A percentile compares a stretch with the other conserved stretches of the same genome.
These are phyloP conservation scores for Globisporangium okanoganense DNA, from an alignment of 352 stramenopile species.

Conservation along the genomic window DNA sequence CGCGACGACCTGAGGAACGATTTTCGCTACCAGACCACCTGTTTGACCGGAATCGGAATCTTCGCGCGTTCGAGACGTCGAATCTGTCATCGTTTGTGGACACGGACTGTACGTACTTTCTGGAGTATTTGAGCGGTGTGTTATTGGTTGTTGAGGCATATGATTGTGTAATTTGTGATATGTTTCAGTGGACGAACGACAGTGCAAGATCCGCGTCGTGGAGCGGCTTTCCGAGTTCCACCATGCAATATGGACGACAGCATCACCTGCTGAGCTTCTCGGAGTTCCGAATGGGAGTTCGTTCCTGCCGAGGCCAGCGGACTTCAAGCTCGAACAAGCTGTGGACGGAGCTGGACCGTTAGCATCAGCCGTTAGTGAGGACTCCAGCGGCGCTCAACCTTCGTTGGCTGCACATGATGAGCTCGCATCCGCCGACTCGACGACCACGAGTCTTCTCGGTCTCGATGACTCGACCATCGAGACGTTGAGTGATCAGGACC, in stretches of 20 bases:
- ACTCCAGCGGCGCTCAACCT: background rate
- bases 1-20: conserved; percentile 4
- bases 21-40: background rate
- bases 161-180: conserved; percentile 5
- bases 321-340: background rate
- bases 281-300: background rate
- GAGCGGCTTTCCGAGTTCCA: conserved; percentile 83
- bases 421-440: background rate
- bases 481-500: conserved; percentile 66
- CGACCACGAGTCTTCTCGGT: conserved; percentile 6
- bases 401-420: conserved; percentile 4
- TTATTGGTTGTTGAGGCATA: background rate
- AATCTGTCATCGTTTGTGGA: conserved; percentile 68
- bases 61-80: conserved; percentile 15
- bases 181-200: conserved; percentile 74
- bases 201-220: conserved; percentile 87
- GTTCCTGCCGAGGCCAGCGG: background rate
- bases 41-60: conserved; percentile 7
- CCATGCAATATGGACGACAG: conserved; percentile 63
- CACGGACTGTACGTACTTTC: conserved; percentile 45
- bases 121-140: background rate
- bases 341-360: background rate
- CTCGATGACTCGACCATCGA: conserved; percentile 75
- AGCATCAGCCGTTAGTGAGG: background rate
- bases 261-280: conserved; percentile 17